Conservation (phyloP, 768 basidiomycete genomes). For the Russula compacta region DNA sequence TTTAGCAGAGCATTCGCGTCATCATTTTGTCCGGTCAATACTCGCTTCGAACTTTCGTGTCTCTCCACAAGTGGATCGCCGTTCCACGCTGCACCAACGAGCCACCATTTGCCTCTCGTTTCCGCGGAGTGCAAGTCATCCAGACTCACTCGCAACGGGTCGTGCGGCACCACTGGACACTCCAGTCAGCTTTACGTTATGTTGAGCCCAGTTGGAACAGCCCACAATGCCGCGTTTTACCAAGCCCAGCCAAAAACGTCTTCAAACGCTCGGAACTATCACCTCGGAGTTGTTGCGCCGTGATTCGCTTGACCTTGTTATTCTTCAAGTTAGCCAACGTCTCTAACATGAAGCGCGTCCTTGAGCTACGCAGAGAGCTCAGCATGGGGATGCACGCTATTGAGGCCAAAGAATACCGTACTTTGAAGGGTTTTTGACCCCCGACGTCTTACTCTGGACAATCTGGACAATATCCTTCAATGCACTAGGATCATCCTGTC, state of each 20-base stretch:
- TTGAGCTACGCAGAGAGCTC: constrained; percentile 46
- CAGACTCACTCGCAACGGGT: constrained; percentile 78
- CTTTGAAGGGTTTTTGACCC: constrained; percentile 44
- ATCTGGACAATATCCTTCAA: constrained; percentile 85
- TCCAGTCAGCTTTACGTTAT: background rate
- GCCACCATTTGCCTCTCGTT: constrained; percentile 96
- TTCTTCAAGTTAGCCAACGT: constrained; percentile 88
- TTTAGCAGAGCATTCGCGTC: constrained; percentile 41
- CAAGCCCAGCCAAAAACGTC: constrained; percentile 69
- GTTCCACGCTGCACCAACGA: constrained; percentile 93
- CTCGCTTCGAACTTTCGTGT: constrained; percentile 31
- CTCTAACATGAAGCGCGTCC: constrained; percentile 93
- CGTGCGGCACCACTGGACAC: constrained; percentile 62
- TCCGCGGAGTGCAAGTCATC: constrained; percentile 78
- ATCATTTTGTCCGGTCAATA: constrained; percentile 23
- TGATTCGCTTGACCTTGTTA: constrained; percentile 66
- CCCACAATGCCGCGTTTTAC: constrained; percentile 69
- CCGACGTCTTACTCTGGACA: constrained; percentile 63
- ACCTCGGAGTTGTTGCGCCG: constrained; percentile 55
- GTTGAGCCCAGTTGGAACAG: background rate
- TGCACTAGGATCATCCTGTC: constrained; percentile 85
- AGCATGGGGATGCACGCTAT: background rate
- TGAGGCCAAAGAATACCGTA: constrained; percentile 23
- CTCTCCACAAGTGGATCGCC: constrained; percentile 84
- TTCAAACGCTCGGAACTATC: constrained; percentile 82